Evolutionary conservation across 1,284 basidiomycete genomes (phyloP).

Genomic region (Cryptococcus sp.): DNA sequence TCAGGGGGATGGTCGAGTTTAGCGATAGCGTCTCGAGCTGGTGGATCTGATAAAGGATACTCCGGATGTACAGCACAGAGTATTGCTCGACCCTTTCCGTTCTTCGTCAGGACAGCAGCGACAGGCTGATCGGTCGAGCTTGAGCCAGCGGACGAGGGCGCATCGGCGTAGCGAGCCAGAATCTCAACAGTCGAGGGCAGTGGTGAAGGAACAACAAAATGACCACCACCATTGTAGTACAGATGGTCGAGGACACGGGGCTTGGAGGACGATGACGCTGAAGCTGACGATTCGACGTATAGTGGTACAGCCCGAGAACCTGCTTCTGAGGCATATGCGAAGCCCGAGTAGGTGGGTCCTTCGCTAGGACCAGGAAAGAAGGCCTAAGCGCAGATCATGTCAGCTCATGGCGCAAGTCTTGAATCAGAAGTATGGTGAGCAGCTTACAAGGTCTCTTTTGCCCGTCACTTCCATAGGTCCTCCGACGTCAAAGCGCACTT

Average conservation of each 20-base stretch:
- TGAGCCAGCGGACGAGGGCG: constrained; percentile 23
- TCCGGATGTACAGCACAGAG: constrained; percentile 69
- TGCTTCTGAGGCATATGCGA: constrained; percentile 58
- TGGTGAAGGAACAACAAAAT: constrained; percentile 53
- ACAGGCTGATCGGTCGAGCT: constrained; percentile 40
- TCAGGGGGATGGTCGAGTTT: constrained; percentile 33
- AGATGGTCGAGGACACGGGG: constrained; percentile 45
- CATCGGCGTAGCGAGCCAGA: constrained; percentile 52
- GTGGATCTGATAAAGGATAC: constrained; percentile 59
- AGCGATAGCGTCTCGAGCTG: constrained; percentile 52
- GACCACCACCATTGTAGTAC: constrained; percentile 62
- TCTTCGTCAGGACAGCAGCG: constrained; percentile 59
- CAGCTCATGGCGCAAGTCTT: not conserved
- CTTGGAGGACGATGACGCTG: constrained; percentile 16
- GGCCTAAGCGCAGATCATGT: constrained; percentile 32
- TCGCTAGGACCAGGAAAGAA: constrained; percentile 63
- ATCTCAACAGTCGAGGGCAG: constrained; percentile 42
- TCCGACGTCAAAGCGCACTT: constrained; percentile 58
- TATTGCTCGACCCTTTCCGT: constrained; percentile 63
- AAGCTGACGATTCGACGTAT: constrained; percentile 35
- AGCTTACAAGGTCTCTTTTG: constrained; percentile 56
- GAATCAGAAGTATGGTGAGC: no score
- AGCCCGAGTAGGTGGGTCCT: constrained; percentile 62
- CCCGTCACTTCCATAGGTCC: constrained; percentile 57
- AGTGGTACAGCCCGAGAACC: constrained; percentile 52